Conservation (phyloP, 2,329 filamentous ascomycete species). For the Cytospora leucostoma region DNA sequence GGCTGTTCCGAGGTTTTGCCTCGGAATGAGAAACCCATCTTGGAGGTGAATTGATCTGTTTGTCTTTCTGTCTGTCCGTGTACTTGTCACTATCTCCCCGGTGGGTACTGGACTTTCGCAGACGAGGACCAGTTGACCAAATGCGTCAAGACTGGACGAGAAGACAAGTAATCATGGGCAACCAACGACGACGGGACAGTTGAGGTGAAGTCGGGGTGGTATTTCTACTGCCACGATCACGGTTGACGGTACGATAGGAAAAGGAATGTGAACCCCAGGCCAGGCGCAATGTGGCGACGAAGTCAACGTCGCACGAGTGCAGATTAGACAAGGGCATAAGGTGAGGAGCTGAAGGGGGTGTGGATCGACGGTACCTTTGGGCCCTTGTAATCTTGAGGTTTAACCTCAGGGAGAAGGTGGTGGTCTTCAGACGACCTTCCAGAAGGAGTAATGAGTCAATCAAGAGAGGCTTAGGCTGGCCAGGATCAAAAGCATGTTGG, state of each 20-base stretch:
- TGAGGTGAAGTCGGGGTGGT: background rate
- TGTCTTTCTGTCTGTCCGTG: background rate
- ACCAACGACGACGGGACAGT: background rate
- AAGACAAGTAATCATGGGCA: background rate
- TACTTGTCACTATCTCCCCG: background rate
- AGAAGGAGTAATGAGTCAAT: background rate
- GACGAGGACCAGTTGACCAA: background rate
- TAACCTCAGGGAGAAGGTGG: background rate
- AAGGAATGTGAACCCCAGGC: background rate
- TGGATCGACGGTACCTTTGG: background rate
- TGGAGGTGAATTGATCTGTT: background rate
- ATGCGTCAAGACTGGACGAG: background rate
- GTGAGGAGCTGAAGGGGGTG: constrained; percentile 3
- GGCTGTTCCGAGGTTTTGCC: constrained; percentile 10
- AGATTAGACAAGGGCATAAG: background rate
- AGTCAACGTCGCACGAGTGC: background rate
- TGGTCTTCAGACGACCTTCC: background rate
- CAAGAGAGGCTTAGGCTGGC: background rate
- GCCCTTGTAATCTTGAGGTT: background rate
- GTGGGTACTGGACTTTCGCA: background rate
- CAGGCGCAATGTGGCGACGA: background rate
- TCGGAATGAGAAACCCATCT: constrained; percentile 15
- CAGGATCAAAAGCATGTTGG: background rate
- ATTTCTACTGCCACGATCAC: background rate
- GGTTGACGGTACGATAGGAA: background rate